phyloP scores from a whole-genome alignment of 257 asterid species.

The Cinchona pubescens region DNA sequence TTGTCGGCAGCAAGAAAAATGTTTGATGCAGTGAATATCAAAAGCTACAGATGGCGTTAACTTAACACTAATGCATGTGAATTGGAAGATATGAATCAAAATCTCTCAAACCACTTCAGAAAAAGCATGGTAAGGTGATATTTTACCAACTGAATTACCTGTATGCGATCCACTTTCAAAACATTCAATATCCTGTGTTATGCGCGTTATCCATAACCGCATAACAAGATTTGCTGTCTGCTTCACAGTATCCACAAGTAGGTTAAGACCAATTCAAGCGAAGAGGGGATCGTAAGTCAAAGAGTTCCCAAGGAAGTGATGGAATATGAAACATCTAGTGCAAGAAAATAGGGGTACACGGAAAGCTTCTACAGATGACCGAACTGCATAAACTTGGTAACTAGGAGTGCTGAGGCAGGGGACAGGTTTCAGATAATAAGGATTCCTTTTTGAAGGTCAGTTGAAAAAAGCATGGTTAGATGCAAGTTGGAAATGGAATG shows the following conservation, averaged over 20 bases:
- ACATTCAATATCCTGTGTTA: not conserved
- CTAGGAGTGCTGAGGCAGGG: not conserved
- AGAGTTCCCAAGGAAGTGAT: not conserved
- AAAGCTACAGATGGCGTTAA: too few relatives aligned
- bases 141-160: not conserved
- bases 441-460: not conserved
- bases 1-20: too few relatives aligned
- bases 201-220: not conserved
- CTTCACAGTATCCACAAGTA: not conserved
- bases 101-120: too few relatives aligned
- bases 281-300: not conserved
- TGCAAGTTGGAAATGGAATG: not conserved
- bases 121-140: too few relatives aligned
- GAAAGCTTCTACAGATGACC: not conserved
- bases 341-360: not conserved
- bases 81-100: too few relatives aligned
- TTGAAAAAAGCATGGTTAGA: not conserved
- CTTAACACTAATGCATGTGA: too few relatives aligned
- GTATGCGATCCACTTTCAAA: not conserved
- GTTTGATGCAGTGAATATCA: too few relatives aligned
- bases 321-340: slow-evolving; percentile 10
- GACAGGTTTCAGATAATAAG: not conserved
- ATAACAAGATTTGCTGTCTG: not conserved
- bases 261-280: not conserved
- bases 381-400: not conserved